Evolutionary conservation across 2,329 filamentous ascomycete genomes (phyloP), one percentile per base, ranked within the genome.

Genomic region (Dactylellina haptotyla): DNA sequence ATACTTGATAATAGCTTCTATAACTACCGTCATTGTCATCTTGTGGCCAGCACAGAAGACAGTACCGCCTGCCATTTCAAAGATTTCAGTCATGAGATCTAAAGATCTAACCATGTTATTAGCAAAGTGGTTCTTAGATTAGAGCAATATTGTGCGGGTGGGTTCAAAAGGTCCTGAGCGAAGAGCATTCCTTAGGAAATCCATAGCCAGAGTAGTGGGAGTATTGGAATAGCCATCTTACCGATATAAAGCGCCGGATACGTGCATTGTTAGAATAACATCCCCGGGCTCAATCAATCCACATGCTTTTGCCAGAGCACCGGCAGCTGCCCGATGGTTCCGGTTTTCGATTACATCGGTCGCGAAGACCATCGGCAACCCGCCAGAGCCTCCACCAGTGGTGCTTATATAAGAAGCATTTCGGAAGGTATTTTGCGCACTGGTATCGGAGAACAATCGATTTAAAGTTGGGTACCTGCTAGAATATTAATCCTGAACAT

Each of bases 291-390:
- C 75, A 0, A 83, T 74, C 0, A 83, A 16, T 0, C 80, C 78
- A 2, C 77, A 77, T 0, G 53, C 75, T 1, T 57, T 75, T 1
- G 83, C 67, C 6, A 83, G 78, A 0, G 76, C 58, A 0, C 82
- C 82, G 10, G 80, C 79, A 0, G 74, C 66, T 2, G 78, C 78
- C 46, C 83, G 77, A 0, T 84, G 83, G 0, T 72, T 73, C 1
- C 83, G 81, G 25, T 83, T 84, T 59, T 84, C 83, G 0, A 75
- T 14, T 0, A 77, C 76, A 71, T 84, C 82, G 0, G 80, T 82
- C 0, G 80, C 80, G 54, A 84, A 84, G 37, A 83, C 78, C 67
- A 84, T 67, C 0, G 80, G 79, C 0, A 76, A 76, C 0, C 67
- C 58, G 2, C 63, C 63, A 8, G 46, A 65, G 2, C 69, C 76